Evolutionary conservation across 345 rosid species (phyloP), one percentile per base, ranked within the genome.

Genomic region (Rubroshorea leprosula): DNA sequence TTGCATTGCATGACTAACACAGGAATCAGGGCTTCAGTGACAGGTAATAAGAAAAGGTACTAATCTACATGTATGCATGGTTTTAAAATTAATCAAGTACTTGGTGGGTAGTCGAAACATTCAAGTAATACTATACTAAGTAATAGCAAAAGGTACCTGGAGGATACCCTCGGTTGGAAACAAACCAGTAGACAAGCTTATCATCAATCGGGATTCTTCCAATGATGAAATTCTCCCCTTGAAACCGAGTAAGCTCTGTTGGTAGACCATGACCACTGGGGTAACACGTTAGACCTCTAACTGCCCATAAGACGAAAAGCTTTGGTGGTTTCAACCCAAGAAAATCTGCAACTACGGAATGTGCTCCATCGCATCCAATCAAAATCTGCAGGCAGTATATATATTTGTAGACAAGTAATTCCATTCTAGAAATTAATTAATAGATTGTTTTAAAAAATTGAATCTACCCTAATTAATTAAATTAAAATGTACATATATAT

Each of bases 351-450:
- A 80, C 80, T 0, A 64, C 13, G 0, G 83, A 84, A 22, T 79
- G 63, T 5, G 69, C 79, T 39, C 91, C 86, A 21, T 85, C 91
- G 8, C 86, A 82, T 29, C 78, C 88, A 17, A 78, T 74, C 66
- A 82, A 51, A 48, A 74, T 66, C 79, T 80, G 27, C 15, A 16
- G 17, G 6, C 3, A 19, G 31, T 18, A n/a, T 0, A 35, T 18
- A n/a, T 7, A 10, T 52, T n/a, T 44, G 11, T 1, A 49, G 1
- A 17, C 51, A 49, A 47, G 49, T 29, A 24, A 17, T 25, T 0
- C 6, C 14, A 27, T 22, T 43, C n/a, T 11, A 14, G 31, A 27
- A 4, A 27, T 3, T 3, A 27, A 27, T 3, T n/a, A n/a, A n/a
- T n/a, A n/a, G n/a, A n/a, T n/a, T n/a, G n/a, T n/a, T n/a, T n/a